Conservation (phyloP, 768 basidiomycete genomes). For the Boletus insuetus region DNA sequence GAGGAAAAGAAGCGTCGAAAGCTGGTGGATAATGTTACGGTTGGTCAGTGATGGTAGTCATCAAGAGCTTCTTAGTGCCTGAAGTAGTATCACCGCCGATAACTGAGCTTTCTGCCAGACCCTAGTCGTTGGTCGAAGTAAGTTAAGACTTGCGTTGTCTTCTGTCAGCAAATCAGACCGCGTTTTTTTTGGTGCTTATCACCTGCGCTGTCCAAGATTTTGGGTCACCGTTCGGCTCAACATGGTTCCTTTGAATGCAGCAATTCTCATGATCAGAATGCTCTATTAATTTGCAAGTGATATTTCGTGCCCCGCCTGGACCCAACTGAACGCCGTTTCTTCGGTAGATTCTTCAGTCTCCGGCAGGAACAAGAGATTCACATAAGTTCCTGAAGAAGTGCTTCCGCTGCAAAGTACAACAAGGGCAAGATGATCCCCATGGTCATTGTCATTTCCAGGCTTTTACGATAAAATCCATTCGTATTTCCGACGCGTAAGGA, state of each 20-base stretch:
- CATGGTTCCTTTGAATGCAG: neutral
- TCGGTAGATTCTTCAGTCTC: constrained; percentile 6
- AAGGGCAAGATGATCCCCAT: neutral
- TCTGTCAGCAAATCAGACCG: neutral
- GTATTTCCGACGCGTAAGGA: neutral
- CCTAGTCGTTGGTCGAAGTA: neutral
- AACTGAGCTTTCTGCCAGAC: neutral
- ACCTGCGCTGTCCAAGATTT: neutral
- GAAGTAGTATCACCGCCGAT: neutral
- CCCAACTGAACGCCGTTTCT: neutral
- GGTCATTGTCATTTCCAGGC: neutral
- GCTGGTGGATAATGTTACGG: neutral
- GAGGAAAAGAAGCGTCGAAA: neutral
- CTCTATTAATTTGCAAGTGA: neutral
- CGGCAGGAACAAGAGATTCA: constrained; percentile 6
- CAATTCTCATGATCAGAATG: neutral
- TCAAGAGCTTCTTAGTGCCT: neutral
- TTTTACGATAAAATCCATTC: neutral
- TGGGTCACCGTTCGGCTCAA: neutral
- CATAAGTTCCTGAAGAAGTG: neutral
- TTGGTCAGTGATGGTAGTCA: neutral
- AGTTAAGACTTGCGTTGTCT: neutral
- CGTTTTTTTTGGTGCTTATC: neutral
- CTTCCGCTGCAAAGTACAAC: neutral
- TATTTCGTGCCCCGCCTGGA: neutral